Evolutionary conservation across 2,329 filamentous ascomycete genomes (phyloP).

Genomic region (Diaporthe sp.): DNA sequence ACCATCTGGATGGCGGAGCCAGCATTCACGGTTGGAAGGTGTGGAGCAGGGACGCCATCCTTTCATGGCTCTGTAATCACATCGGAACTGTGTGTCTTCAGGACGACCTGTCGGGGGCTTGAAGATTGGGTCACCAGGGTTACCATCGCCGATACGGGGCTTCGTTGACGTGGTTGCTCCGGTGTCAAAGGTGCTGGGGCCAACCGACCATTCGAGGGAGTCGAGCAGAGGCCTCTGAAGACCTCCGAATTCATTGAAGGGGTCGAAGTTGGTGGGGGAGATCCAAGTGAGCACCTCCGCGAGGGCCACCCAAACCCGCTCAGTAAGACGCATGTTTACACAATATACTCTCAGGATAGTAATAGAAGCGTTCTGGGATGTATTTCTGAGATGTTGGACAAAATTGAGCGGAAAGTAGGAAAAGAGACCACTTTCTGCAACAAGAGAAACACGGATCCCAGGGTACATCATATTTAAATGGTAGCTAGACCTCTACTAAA

Average conservation of each 20-base stretch:
- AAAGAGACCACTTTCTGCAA: background rate
- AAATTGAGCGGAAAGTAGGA: background rate
- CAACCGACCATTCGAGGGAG: conserved; percentile 31
- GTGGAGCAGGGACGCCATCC: conserved; percentile 34
- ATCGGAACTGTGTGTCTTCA: conserved; percentile 31
- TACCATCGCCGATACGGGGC: conserved; percentile 26
- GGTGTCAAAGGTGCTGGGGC: background rate
- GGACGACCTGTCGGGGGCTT: conserved; percentile 33
- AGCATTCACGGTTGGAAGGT: conserved; percentile 32
- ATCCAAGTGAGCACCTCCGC: conserved; percentile 29
- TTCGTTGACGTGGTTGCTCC: conserved; percentile 20
- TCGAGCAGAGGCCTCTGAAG: conserved; percentile 18
- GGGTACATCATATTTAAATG: background rate
- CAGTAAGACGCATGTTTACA: conserved; percentile 17
- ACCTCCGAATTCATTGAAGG: conserved; percentile 21
- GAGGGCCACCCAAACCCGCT: conserved; percentile 22
- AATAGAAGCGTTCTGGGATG: background rate
- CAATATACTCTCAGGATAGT: no score
- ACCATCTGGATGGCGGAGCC: conserved; percentile 31
- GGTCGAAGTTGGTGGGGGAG: background rate
- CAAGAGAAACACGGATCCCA: background rate
- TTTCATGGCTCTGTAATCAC: conserved; percentile 29
- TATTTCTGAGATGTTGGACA: background rate
- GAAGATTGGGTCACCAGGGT: conserved; percentile 20
- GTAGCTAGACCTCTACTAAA: no score